Percentiles rank a stretch among this genome's conserved stretches.
These are phyloP conservation scores for Ottelia alismoides DNA, from an alignment of 106 monocot species.

Conservation along the genomic window DNA sequence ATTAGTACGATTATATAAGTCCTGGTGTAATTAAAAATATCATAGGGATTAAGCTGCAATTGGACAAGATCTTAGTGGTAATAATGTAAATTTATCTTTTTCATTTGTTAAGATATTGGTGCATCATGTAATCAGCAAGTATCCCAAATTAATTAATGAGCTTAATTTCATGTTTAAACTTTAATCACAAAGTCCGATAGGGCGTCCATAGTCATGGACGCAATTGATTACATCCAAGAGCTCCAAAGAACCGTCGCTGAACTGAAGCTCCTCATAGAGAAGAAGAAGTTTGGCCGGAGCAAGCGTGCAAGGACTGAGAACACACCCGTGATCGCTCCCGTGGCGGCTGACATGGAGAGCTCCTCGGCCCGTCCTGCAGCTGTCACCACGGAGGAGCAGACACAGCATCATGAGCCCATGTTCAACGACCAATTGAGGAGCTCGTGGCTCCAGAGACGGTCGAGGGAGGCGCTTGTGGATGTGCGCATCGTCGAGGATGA, in stretches of 20 bases:
- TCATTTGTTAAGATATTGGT: no score
- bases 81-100: no score
- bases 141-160: no score
- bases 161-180: no score
- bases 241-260: slow-evolving; percentile 57
- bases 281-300: slow-evolving; percentile 39
- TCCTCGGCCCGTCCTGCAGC: no score
- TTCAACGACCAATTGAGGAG: slow-evolving; percentile 38
- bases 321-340: no score
- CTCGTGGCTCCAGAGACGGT: slow-evolving; percentile 79
- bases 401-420: not conserved
- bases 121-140: no score
- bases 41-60: no score
- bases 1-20: no score
- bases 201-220: slow-evolving; percentile 83
- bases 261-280: slow-evolving; percentile 57
- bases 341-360: slow-evolving; percentile 16
- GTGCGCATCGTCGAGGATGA: slow-evolving; percentile 94
- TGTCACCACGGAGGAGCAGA: no score
- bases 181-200: slow-evolving; percentile 74
- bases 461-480: slow-evolving; percentile 66
- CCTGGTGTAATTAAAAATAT: no score
- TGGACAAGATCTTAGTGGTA: no score
- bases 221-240: slow-evolving; percentile 91
- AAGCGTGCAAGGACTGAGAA: slow-evolving; percentile 14